phyloP scores from a whole-genome alignment of 2,329 filamentous ascomycete genomes.

The Penicillium sumatraense region DNA sequence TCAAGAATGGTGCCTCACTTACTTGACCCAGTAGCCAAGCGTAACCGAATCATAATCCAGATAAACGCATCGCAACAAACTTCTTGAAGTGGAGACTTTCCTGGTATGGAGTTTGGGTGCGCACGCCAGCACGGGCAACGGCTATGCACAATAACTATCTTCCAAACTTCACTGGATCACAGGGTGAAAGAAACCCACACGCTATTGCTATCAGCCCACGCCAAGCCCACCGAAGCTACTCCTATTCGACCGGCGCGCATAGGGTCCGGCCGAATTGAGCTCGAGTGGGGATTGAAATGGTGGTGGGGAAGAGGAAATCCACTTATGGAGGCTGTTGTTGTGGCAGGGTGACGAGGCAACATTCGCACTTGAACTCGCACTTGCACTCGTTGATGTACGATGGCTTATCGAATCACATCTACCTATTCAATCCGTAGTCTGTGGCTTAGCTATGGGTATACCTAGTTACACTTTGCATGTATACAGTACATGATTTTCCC shows the following conservation, averaged over 20 bases:
- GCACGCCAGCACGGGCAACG: neutral
- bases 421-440: neutral
- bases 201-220: conserved; percentile 11
- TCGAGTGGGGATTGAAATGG: neutral
- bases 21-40: neutral
- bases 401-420: neutral
- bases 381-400: neutral
- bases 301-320: neutral
- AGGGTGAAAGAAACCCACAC: neutral
- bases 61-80: neutral
- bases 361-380: neutral
- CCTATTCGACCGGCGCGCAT: conserved; percentile 1
- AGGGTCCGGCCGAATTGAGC: conserved; percentile 12
- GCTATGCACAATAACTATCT: neutral
- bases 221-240: conserved; percentile 1
- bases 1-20: neutral
- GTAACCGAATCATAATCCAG: neutral
- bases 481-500: neutral
- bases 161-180: neutral
- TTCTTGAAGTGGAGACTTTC: neutral
- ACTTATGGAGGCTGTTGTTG: neutral
- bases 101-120: neutral
- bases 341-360: conserved; percentile 3
- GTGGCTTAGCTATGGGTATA: neutral
- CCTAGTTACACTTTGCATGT: neutral